phyloP scores from a whole-genome alignment of 495 filamentous ascomycete genomes.

The Glarea lozoyensis region DNA sequence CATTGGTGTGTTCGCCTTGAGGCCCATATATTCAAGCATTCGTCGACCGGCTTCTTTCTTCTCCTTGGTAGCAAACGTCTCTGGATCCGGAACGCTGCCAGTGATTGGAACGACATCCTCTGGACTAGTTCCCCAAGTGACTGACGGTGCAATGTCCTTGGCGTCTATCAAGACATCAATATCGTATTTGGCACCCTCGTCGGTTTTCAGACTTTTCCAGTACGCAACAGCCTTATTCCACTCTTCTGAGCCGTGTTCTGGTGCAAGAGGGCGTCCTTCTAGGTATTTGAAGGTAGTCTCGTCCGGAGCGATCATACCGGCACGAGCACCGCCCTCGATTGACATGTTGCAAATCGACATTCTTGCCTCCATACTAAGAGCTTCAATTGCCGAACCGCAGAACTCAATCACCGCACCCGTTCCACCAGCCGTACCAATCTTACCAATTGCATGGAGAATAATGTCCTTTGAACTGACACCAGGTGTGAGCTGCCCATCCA shows the following conservation, averaged over 20 bases:
- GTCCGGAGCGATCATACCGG: conserved; percentile 94
- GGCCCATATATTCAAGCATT: conserved; percentile 93
- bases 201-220: conserved; percentile 81
- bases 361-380: conserved; percentile 89
- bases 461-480: conserved; percentile 97
- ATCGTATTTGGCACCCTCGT: conserved; percentile 79
- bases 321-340: conserved; percentile 93
- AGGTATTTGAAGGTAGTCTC: conserved; percentile 93
- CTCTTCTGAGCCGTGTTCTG: conserved; percentile 70
- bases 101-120: conserved; percentile 94
- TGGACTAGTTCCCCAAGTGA: conserved; percentile 95
- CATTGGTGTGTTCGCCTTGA: conserved; percentile 76
- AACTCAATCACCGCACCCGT: conserved; percentile 94
- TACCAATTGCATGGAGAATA: conserved; percentile 85
- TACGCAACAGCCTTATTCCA: conserved; percentile 86
- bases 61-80: conserved; percentile 67
- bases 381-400: conserved; percentile 85
- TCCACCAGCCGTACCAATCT: conserved; percentile 92
- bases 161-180: conserved; percentile 77
- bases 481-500: conserved; percentile 81
- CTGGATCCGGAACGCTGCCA: conserved; percentile 79
- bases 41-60: conserved; percentile 72
- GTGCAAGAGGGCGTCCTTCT: conserved; percentile 79
- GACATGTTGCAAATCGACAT: conserved; percentile 99
- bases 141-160: conserved; percentile 86